A percentile compares a stretch with the other conserved stretches of the same genome.
These are phyloP conservation scores for Acanthamoeba rhysodes DNA, from an alignment of 208 protist genomes.

Conservation along the genomic window DNA sequence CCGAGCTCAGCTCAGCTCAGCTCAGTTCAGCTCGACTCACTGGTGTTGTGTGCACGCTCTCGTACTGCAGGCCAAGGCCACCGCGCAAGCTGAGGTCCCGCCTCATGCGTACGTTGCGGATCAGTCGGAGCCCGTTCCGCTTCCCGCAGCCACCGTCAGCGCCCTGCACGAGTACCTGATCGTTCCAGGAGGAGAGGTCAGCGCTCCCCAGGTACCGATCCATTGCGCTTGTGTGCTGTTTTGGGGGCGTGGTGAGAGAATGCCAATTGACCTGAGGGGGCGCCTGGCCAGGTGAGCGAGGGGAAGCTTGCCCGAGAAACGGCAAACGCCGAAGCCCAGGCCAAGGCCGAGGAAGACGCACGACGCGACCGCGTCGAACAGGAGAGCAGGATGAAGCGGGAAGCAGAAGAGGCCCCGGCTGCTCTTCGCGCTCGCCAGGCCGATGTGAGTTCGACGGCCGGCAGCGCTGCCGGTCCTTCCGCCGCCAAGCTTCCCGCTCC, in stretches of 20 bases:
- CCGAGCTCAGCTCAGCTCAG: not conserved
- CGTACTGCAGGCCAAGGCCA: not conserved
- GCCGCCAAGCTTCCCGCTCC: not conserved
- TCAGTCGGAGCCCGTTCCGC: not conserved
- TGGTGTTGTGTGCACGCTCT: not conserved
- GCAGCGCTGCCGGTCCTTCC: not conserved
- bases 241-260: too few species aligned
- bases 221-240: too few species aligned
- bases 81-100: not conserved
- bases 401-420: not conserved
- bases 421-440: slow-evolving; percentile 4
- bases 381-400: not conserved
- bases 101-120: not conserved
- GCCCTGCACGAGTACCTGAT: not conserved
- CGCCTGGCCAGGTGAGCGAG: not conserved
- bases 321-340: not conserved
- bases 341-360: not conserved
- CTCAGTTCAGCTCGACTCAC: not conserved
- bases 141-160: not conserved
- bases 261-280: too few species aligned
- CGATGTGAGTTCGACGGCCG: not conserved
- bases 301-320: not conserved
- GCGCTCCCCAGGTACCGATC: not conserved
- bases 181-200: not conserved
- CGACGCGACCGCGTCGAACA: not conserved